These are phyloP conservation scores for Nannizzia gypsea DNA, from an alignment of 2,329 filamentous ascomycete genomes.

Conservation along the genomic window DNA sequence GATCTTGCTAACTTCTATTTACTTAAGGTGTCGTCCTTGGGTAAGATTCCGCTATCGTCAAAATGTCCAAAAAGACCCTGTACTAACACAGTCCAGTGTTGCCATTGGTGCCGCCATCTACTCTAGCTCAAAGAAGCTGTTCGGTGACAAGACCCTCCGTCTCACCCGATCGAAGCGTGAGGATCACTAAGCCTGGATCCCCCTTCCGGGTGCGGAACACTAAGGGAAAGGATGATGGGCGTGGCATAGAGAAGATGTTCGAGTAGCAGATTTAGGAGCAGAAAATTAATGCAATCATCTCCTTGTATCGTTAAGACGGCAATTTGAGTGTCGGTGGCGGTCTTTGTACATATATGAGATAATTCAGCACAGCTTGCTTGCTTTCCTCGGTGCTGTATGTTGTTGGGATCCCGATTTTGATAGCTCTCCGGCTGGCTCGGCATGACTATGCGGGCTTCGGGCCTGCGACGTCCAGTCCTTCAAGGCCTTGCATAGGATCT, in stretches of 20 bases:
- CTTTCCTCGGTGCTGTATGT: neutral
- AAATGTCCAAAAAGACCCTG: constrained; percentile 10
- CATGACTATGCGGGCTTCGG: constrained; percentile 58
- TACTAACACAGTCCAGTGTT: constrained; percentile 34
- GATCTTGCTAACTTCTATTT: constrained; percentile 16
- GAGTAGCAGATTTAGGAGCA: constrained; percentile 3
- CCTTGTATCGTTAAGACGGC: constrained; percentile 3
- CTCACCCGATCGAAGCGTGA: constrained; percentile 57
- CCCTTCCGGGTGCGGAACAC: neutral
- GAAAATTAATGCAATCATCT: constrained; percentile 1
- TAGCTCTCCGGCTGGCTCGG: too few species aligned
- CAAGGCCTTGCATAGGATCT: constrained; percentile 92
- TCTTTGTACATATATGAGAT: constrained; percentile 7
- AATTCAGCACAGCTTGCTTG: neutral
- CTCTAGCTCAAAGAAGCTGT: constrained; percentile 70
- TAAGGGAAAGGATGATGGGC: neutral
- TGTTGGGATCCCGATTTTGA: too few species aligned
- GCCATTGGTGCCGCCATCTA: constrained; percentile 69
- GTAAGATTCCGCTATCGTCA: constrained; percentile 42
- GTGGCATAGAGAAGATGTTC: neutral
- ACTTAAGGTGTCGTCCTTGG: constrained; percentile 68
- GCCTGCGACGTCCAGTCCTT: constrained; percentile 86
- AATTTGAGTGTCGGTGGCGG: neutral
- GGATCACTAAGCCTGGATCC: constrained; percentile 20
- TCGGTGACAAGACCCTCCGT: constrained; percentile 84